A percentile compares a stretch with the other conserved stretches of the same genome.
Evolutionary conservation across 1,284 basidiomycete genomes (phyloP).

Genomic region (Irpex sp.): DNA sequence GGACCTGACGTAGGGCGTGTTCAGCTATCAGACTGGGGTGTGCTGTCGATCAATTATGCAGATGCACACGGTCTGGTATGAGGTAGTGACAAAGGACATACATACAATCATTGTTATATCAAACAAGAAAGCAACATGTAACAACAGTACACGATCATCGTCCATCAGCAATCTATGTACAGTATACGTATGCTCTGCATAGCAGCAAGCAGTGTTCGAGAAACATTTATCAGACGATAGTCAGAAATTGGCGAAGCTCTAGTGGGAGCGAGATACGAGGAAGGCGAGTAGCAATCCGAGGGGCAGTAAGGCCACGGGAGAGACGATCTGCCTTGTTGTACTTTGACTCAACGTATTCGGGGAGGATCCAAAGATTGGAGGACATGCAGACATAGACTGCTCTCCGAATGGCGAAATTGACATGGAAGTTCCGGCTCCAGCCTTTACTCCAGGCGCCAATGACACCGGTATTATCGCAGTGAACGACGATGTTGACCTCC

Average conservation of each 20-base stretch:
- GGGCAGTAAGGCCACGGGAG: no score
- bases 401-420: conserved; percentile 22
- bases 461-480: conserved; percentile 37
- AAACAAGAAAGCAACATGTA: conserved; percentile 2
- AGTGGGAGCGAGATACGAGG: no score
- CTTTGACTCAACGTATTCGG: no score
- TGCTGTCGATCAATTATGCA: no score
- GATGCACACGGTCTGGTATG: background rate
- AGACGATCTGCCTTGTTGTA: no score
- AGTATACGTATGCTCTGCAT: background rate
- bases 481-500: conserved; percentile 21
- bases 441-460: conserved; percentile 33
- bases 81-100: background rate
- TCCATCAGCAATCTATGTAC: background rate
- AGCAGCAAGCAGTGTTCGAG: no score
- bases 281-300: no score
- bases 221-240: no score
- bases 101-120: background rate
- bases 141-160: background rate
- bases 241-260: no score
- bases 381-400: no score
- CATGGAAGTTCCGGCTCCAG: conserved; percentile 26
- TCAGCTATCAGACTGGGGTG: no score
- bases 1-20: background rate
- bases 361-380: no score